Percentiles rank a stretch among this genome's conserved stretches.
phyloP scores from a whole-genome alignment of 2,329 filamentous ascomycete genomes.

The Aureobasidium sp. region DNA sequence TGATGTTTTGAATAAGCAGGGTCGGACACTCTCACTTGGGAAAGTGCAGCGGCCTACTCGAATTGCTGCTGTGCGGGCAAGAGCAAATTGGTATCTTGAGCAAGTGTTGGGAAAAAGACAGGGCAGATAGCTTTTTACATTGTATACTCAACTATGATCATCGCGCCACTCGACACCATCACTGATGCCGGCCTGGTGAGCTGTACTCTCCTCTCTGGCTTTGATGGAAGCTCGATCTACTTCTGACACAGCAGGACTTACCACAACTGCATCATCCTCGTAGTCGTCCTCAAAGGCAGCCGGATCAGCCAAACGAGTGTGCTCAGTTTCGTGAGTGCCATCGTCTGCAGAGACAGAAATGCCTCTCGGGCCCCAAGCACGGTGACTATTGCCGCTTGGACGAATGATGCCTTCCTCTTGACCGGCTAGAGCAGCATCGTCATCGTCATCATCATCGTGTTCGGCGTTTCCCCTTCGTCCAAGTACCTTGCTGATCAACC shows the following conservation, averaged over 20 bases:
- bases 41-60: no score
- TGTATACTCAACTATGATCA: conserved; percentile 1
- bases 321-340: conserved; percentile 31
- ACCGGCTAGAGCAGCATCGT: conserved; percentile 41
- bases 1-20: no score
- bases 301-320: conserved; percentile 11
- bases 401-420: conserved; percentile 27
- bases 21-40: no score
- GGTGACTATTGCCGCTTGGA: conserved; percentile 29
- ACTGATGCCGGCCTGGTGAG: conserved; percentile 5
- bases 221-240: conserved; percentile 6
- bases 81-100: no score
- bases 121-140: neutral
- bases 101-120: no score
- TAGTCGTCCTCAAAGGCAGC: conserved; percentile 15
- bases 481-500: conserved; percentile 73
- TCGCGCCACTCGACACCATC: conserved; percentile 14
- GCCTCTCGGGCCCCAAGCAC: conserved; percentile 48
- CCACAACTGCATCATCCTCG: conserved; percentile 13
- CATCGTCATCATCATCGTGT: conserved; percentile 40
- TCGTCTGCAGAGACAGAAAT: conserved; percentile 57
- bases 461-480: conserved; percentile 43
- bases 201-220: neutral
- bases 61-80: no score
- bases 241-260: conserved; percentile 7